Evolutionary conservation across 2,329 filamentous ascomycete species (phyloP), one percentile per base, ranked within the genome.

Genomic region (Ceratocystis eucalypticola): DNA sequence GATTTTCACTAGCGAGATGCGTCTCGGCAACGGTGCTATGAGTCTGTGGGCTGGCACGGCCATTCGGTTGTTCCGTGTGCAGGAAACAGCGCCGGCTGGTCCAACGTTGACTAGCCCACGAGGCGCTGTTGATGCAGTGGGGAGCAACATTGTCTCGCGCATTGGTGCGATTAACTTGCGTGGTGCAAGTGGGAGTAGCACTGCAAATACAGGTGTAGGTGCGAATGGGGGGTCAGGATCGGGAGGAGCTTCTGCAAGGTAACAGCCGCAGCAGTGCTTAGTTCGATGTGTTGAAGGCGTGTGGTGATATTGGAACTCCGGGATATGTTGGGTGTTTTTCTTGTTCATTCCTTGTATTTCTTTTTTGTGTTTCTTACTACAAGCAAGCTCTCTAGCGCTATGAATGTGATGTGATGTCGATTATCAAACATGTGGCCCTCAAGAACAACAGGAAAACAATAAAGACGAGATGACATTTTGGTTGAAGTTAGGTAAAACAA

Each of bases 51-150:
- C 93, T 72, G 89, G 91, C 45, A 97, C 94, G 0, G 80, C 80
- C 1, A 90, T 99, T 74, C 88, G 88, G 73, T 79, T 99, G 15
- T 99, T 99, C 77, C 86, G 85, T 62, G 91, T 96, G 2, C 91
- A 96, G 74, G 89, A 95, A 73, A 89, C 88, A 17, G 88, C 87
- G 1, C 83, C 89, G 1, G 82, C 88, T 70, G 88, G 92, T 0
- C 91, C 92, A 2, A 91, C 87, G 12, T 76, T 99, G 69, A 84
- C 91, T 28, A 91, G 88, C 44, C 94, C 94, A 0, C 84, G 91
- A 68, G 93, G 92, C 0, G 93, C 93, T 0, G 92, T 96, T 2
- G 93, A 96, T 75, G 92, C 91, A 0, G 91, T 96, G 0, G 93
- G 93, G 0, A 93, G 88, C 75, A 93, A 92, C 70, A 85, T 96